Percentiles rank a stretch among this genome's conserved stretches.
phyloP scores from a whole-genome alignment of 2,329 filamentous ascomycete species.

The Calonectria hongkongensis region DNA sequence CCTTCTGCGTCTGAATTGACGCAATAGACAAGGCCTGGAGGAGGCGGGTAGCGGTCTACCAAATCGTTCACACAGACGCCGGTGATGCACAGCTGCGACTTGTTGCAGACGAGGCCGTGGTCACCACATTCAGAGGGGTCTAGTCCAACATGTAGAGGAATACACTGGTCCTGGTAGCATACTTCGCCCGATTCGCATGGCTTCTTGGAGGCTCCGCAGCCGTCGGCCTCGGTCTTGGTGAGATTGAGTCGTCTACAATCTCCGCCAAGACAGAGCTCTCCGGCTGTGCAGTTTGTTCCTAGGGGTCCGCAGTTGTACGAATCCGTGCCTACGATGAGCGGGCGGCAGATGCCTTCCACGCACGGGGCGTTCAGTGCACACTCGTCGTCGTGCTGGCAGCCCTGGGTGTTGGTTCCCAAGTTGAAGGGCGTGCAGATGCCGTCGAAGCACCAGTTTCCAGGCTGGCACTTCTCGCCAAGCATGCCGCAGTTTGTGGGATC shows the following conservation, averaged over 20 bases:
- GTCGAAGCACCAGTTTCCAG: slow-evolving; percentile 42
- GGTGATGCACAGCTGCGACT: slow-evolving; percentile 37
- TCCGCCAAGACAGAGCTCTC: slow-evolving; percentile 36
- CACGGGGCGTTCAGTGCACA: slow-evolving; percentile 33
- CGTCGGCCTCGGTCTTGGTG: slow-evolving; percentile 27
- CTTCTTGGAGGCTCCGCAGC: slow-evolving; percentile 33
- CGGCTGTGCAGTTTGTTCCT: slow-evolving; percentile 35
- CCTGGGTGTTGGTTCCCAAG: slow-evolving; percentile 37
- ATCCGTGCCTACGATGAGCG: slow-evolving; percentile 36
- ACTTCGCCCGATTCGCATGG: slow-evolving; percentile 38
- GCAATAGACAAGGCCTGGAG: slow-evolving; percentile 31
- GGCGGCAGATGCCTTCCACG: slow-evolving; percentile 35
- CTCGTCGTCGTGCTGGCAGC: slow-evolving; percentile 28
- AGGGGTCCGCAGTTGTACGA: slow-evolving; percentile 38
- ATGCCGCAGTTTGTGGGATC: slow-evolving; percentile 36
- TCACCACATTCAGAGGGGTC: slow-evolving; percentile 36
- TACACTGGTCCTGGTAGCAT: slow-evolving; percentile 32
- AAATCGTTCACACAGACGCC: slow-evolving; percentile 34
- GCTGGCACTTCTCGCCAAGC: slow-evolving; percentile 24
- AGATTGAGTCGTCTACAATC: slow-evolving; percentile 36
- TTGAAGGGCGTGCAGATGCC: slow-evolving; percentile 37
- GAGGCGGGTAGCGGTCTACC: slow-evolving; percentile 25
- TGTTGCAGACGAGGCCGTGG: slow-evolving; percentile 33
- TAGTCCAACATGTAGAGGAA: slow-evolving; percentile 39
- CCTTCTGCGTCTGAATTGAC: slow-evolving; percentile 1